A percentile compares a stretch with the other conserved stretches of the same genome.
These are phyloP conservation scores for Inga oerstediana DNA, from an alignment of 306 rosid species.

Conservation along the genomic window DNA sequence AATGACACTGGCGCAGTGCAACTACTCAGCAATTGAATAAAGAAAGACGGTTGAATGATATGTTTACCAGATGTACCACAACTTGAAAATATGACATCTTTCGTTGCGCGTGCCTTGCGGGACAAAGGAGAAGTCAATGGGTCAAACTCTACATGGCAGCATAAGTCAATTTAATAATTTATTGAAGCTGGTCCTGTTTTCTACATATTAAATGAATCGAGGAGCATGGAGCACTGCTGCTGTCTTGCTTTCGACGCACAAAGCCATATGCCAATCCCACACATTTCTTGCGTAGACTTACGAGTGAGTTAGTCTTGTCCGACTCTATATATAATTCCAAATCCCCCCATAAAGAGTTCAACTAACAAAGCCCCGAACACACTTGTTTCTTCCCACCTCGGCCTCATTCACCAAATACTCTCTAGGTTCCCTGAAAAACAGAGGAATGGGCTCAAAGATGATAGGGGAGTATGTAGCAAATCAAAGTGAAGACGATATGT, in stretches of 20 bases:
- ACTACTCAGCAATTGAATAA: background rate
- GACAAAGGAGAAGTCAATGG: constrained; percentile 3
- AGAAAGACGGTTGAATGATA: background rate
- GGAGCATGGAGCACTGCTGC: background rate
- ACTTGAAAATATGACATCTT: background rate
- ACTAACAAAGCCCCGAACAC: background rate
- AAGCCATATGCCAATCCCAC: background rate
- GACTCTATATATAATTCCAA: constrained; percentile 1
- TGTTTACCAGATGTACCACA: background rate
- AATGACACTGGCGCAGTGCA: background rate
- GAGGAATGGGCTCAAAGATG: constrained; percentile 16
- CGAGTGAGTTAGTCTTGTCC: background rate
- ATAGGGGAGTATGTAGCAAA: background rate
- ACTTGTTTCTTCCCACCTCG: background rate
- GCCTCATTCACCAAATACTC: background rate
- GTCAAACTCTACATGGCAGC: background rate
- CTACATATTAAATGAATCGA: background rate
- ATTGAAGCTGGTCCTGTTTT: background rate
- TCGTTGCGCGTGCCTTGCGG: constrained; percentile 7
- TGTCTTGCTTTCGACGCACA: background rate
- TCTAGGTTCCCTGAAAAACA: background rate
- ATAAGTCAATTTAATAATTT: background rate
- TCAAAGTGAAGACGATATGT: constrained; percentile 6
- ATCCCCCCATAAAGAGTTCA: background rate
- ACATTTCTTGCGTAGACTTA: background rate